Conservation (phyloP, 2,329 filamentous ascomycete genomes). For the Ophiostoma australiae region DNA sequence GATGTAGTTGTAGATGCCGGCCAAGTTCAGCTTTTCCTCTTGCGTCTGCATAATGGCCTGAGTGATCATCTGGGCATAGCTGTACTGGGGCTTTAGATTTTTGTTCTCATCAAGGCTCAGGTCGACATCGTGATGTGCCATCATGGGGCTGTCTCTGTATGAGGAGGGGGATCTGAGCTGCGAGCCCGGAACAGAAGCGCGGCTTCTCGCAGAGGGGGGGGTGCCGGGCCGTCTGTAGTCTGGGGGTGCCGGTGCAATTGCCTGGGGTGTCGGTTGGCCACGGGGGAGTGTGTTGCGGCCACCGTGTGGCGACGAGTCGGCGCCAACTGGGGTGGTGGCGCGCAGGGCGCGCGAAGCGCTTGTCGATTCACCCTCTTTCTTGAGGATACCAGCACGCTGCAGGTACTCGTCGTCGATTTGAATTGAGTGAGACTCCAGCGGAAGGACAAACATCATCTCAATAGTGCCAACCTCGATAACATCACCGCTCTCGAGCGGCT, state of each 20-base stretch:
- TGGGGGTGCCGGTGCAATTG: conserved; percentile 55
- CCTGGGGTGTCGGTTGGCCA: conserved; percentile 40
- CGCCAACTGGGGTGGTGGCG: conserved; percentile 26
- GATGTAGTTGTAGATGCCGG: conserved; percentile 92
- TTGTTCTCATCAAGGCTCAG: conserved; percentile 77
- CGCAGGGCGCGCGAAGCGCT: conserved; percentile 22
- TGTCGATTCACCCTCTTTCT: conserved; percentile 29
- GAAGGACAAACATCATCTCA: conserved; percentile 99
- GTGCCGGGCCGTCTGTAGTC: conserved; percentile 59
- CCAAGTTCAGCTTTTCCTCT: conserved; percentile 84
- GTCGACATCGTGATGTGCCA: conserved; percentile 59
- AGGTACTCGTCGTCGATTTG: conserved; percentile 65
- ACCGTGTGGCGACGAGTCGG: conserved; percentile 28
- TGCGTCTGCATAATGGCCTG: conserved; percentile 86
- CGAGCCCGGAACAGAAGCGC: conserved; percentile 30
- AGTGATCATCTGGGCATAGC: conserved; percentile 94
- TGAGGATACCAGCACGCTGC: conserved; percentile 57
- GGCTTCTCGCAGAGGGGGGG: conserved; percentile 46
- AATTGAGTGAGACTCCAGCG: conserved; percentile 62
- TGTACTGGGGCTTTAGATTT: conserved; percentile 91
- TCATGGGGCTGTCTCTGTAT: conserved; percentile 38
- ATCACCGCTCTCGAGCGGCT: conserved; percentile 73
- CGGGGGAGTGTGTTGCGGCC: conserved; percentile 31
- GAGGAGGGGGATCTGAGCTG: conserved; percentile 39
- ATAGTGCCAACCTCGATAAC: conserved; percentile 88